Base-by-base conservation (phyloP, 208 protist species). In the Phytomonas sp. region DNA sequence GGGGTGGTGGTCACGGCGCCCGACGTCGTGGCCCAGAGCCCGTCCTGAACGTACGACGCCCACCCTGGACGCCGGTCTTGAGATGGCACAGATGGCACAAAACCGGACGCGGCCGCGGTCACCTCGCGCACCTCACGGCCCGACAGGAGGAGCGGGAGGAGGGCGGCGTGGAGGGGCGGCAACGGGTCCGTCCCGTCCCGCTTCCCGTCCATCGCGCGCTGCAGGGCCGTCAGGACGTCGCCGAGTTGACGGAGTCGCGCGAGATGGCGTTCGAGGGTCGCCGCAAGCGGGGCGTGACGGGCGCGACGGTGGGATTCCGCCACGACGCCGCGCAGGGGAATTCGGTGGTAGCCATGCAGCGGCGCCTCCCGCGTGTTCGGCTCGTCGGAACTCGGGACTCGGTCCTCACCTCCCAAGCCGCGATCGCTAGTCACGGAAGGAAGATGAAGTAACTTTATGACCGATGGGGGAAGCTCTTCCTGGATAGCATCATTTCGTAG, bases 131-230 rank as follows among this genome's bases (percentile, higher is more conserved):
- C 40, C 31, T 90, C 88, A 26, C 85, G 80, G 31, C 72, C 76
- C 0, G 83, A 83, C 83, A 94, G 78, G 33, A 90, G 78, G 40
- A 88, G 78, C 26, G 88, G 75, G 53, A 94, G 71, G 11, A 46
- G 40, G 40, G 40, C 40, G 40, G 15, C 13, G 40, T 46, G 40
- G 11, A 46, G 40, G 13, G 40, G 40, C 11, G 40, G 40, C 40
- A 46, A 46, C 15, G 13, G 11, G 7, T 17, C 11, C 40, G 7
- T 46, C 40, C 15, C 13, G 40, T 46, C 40, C 40, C 1, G 40
- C 40, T 1, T 20, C 40, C 6, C 40, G 40, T 46, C 40, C 40
- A 2, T 1, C 1, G 7, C 40, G 11, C 11, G 1, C 40, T 46
- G 40, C 40, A 46, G 15, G 15, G 13, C 1, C 1, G 40, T 46